phyloP scores from a whole-genome alignment of 2,329 filamentous ascomycete species.

The Onygenales sp. region DNA sequence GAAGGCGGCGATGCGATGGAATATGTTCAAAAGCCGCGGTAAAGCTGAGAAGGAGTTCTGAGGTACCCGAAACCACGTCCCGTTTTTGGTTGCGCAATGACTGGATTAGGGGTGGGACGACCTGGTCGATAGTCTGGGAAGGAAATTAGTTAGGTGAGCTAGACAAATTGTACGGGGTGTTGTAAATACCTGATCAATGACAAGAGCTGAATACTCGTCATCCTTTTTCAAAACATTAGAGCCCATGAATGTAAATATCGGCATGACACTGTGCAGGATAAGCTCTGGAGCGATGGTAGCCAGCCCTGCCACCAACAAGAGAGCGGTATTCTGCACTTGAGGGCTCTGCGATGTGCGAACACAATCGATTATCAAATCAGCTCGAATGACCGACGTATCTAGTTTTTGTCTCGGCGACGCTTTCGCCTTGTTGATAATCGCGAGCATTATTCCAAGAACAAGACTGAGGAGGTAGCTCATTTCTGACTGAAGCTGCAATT shows the following conservation, averaged over 20 bases:
- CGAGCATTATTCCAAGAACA: constrained; percentile 68
- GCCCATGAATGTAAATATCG: constrained; percentile 97
- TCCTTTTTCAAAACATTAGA: constrained; percentile 82
- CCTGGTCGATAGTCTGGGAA: constrained; percentile 71
- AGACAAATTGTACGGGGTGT: neutral
- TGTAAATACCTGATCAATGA: constrained; percentile 59
- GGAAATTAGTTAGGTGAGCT: neutral
- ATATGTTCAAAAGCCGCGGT: constrained; percentile 95
- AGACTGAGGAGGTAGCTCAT: constrained; percentile 84
- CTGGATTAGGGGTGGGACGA: constrained; percentile 82
- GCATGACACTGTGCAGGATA: constrained; percentile 95
- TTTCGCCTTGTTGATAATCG: constrained; percentile 73
- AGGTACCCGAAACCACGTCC: constrained; percentile 69
- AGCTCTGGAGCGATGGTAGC: constrained; percentile 82
- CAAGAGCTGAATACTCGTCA: constrained; percentile 93
- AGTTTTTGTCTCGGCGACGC: constrained; percentile 42
- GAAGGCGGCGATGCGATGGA: constrained; percentile 71
- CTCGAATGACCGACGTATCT: constrained; percentile 70
- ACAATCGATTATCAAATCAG: constrained; percentile 87
- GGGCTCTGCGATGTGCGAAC: constrained; percentile 85
- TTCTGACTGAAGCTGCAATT: constrained; percentile 71
- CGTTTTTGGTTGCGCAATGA: constrained; percentile 72
- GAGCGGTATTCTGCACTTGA: constrained; percentile 83
- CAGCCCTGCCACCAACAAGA: constrained; percentile 78
- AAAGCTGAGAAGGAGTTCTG: constrained; percentile 89